Conservation (phyloP, 352 stramenopile genomes). For the Globisporangium paddicum region DNA sequence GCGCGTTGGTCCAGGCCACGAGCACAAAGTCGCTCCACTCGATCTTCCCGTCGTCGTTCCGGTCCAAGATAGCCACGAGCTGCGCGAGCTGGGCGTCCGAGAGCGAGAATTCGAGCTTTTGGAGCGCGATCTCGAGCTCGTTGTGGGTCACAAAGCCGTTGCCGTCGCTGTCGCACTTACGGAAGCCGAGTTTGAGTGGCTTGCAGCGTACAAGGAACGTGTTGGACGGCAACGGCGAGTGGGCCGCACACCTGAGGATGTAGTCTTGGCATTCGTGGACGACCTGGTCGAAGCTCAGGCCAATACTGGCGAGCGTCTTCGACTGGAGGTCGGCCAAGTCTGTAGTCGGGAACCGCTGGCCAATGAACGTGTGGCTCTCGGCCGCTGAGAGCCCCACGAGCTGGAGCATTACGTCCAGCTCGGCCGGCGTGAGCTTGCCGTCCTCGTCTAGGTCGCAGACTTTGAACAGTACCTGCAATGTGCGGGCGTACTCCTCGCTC, state of each 20-base stretch:
- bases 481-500: constrained; percentile 22
- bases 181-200: constrained; percentile 39
- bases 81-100: constrained; percentile 25
- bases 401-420: constrained; percentile 25
- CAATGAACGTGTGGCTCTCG: constrained; percentile 2
- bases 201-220: constrained; percentile 36
- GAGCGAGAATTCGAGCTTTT: constrained; percentile 39
- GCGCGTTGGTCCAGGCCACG: constrained; percentile 26
- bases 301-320: constrained; percentile 1
- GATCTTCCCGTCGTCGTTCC: constrained; percentile 27
- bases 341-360: neutral
- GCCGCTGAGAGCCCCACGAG: constrained; percentile 22
- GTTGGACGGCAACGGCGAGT: constrained; percentile 14
- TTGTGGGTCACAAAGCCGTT: constrained; percentile 23
- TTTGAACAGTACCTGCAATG: constrained; percentile 25
- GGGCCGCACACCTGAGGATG: constrained; percentile 15
- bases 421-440: constrained; percentile 20
- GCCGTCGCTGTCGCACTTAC: constrained; percentile 35
- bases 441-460: constrained; percentile 32
- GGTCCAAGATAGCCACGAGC: constrained; percentile 30
- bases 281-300: constrained; percentile 23
- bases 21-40: constrained; percentile 51
- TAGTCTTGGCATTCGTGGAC: constrained; percentile 15
- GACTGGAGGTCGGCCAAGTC: neutral
- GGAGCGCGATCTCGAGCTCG: constrained; percentile 50